Evolutionary conservation across 176 grass and related monocot species (phyloP), one percentile per base, ranked within the genome.

Genomic region (Miscanthus lutarioriparius): DNA sequence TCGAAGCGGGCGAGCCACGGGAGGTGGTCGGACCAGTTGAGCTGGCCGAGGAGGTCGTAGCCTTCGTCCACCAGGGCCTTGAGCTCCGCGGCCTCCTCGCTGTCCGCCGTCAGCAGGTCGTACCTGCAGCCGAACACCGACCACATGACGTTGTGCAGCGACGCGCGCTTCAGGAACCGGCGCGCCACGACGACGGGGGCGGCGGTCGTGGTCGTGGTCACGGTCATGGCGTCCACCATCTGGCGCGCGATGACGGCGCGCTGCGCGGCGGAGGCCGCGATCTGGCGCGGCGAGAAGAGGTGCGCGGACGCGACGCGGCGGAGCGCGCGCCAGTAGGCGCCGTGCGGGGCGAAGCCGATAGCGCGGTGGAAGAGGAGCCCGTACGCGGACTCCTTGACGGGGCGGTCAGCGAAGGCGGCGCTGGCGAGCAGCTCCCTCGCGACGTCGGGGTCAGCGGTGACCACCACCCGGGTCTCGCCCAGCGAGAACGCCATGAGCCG

Each of bases 21-120:
- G 67, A 97, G 86, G 81, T 97, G 94, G 76, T 97, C 94, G 47
- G 91, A 97, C 89, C 94, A 97, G 72, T 97, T 97, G 70, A 90
- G 89, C 30, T 81, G 74, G 0, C 91, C 94, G 1, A 97, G 82
- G 36, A 97, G 83, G 59, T 92, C 87, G 53, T 97, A 94, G 1
- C 94, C 94, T 80, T 92, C 85, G 23, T 97, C 94, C n/a, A 97
- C 94, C 9, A 97, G 62, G 32, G 22, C 43, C 79, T 77, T 86
- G 48, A 97, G 82, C 91, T 92, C 89, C 41, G 44, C 59, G 4
- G 88, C 62, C 89, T 97, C 94, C 40, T 82, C 83, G 36, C 54
- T 38, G 38, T 64, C 61, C 26, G 4, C 26, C 30, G 25, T 9
- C 75, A 28, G 26, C 62, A 64, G 25, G 62, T 28, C 89, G 87